Evolutionary conservation across 257 asterid species (phyloP), one percentile per base, ranked within the genome.

Genomic region (Echites panduratus): DNA sequence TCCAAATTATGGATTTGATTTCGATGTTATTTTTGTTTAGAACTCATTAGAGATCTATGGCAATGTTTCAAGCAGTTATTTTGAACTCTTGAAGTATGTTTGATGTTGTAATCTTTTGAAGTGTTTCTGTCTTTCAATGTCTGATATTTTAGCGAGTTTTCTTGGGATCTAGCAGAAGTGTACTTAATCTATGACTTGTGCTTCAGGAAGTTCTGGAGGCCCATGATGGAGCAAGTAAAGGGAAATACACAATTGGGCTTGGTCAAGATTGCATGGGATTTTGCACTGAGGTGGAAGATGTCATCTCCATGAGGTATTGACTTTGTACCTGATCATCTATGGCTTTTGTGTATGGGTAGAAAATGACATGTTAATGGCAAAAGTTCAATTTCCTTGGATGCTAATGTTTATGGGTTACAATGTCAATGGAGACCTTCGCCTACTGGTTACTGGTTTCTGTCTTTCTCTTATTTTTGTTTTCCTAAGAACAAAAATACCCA

Each of bases 261-360:
- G 99, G 98, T 66, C 99, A 95, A 82, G 99, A 95, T 85, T 92
- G 98, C 91, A 89, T 95, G 99, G 97, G 89, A 38, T 95, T 90
- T 75, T 95, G 99, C 76, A 79, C 89, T 26, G 98, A 95, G 81
- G 98, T 95, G 13, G 99, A 95, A 85, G 99, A 95, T 87, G 99
- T 95, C 29, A 90, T 95, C 77, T 95, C 99, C 47, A 95, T 95
- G 99, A 89, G 99, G 99, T 95, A 81, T 47, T 72, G 50, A 59
- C 71, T 50, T 62, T 49, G 22, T 72, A 38, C 43, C 47, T 70
- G 3, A 69, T 58, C 53, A 68, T 73, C 44, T 59, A 27, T 38
- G 45, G 53, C 43, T 73, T 57, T 48, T 27, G 63, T 12, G 70
- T 35, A n/a, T 56, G 6, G 20, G 54, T 43, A 38, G 38, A 41